Evolutionary conservation across 1,284 basidiomycete genomes (phyloP).

Genomic region (Coniferiporia sulphurascens): DNA sequence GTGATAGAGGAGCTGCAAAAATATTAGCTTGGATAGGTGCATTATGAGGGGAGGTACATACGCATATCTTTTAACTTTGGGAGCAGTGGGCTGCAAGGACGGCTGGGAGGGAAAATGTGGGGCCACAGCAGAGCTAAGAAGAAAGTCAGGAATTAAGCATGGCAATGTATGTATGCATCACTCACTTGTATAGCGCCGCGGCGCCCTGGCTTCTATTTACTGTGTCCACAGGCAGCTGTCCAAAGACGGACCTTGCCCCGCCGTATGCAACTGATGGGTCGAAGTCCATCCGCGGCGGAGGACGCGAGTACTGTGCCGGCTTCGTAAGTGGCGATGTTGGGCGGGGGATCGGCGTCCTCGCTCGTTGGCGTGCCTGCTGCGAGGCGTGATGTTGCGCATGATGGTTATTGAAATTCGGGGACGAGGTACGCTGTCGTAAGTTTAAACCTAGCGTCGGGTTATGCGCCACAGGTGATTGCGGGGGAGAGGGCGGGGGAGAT

Average conservation of each 20-base stretch:
- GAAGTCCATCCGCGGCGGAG: slow-evolving; percentile 27
- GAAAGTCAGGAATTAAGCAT: slow-evolving; percentile 6
- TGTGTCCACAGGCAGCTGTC: slow-evolving; percentile 18
- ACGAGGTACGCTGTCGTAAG: neutral
- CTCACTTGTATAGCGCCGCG: slow-evolving; percentile 54
- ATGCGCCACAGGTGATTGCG: slow-evolving; percentile 4
- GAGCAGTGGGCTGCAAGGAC: neutral
- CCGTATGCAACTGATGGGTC: slow-evolving; percentile 47
- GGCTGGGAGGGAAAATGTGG: slow-evolving; percentile 30
- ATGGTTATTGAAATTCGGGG: slow-evolving; percentile 8
- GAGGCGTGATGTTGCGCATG: slow-evolving; percentile 4
- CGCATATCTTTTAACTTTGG: slow-evolving; percentile 12
- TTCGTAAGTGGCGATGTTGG: slow-evolving; percentile 18
- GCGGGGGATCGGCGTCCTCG: slow-evolving; percentile 14
- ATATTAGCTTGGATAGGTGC: neutral
- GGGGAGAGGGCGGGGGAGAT: slow-evolving; percentile 17
- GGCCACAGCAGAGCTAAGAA: slow-evolving; percentile 43
- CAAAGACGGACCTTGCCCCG: neutral
- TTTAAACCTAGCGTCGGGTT: neutral
- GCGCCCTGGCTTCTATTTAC: slow-evolving; percentile 28
- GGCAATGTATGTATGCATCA: neutral
- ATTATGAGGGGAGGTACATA: slow-evolving; percentile 1
- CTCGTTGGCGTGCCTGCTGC: slow-evolving; percentile 3
- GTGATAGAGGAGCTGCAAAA: neutral
- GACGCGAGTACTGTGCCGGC: slow-evolving; percentile 2